A percentile compares a stretch with the other conserved stretches of the same genome.
These are phyloP conservation scores for Pseudomicrostroma phylloplanum DNA, from an alignment of 1,284 basidiomycete species.

Conservation along the genomic window DNA sequence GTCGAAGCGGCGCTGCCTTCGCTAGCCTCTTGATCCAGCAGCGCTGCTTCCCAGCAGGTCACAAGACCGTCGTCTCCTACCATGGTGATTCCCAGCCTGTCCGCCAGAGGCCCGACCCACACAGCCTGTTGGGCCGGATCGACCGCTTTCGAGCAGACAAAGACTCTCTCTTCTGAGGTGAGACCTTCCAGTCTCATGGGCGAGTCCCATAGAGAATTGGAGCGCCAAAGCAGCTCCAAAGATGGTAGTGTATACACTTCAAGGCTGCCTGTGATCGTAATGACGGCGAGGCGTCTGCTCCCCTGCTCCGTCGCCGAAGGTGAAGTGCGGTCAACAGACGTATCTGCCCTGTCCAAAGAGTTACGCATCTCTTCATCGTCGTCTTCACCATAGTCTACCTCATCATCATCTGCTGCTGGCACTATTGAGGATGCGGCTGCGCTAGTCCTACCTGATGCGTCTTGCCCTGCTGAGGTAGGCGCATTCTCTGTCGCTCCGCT, in stretches of 20 bases:
- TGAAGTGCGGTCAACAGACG: not conserved
- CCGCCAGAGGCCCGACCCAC: not conserved
- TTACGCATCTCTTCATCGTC: conserved; percentile 51
- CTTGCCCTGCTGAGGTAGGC: no score
- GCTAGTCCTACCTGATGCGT: not conserved
- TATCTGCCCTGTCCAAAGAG: not conserved
- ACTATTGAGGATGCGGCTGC: not conserved
- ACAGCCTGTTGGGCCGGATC: not conserved
- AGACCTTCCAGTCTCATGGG: not conserved
- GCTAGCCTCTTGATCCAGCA: not conserved
- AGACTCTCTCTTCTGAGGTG: not conserved
- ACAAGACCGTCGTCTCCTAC: not conserved
- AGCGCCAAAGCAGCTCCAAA: not conserved
- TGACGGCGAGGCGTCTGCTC: conserved; percentile 6
- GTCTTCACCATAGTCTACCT: conserved; percentile 40
- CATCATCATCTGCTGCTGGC: conserved; percentile 18
- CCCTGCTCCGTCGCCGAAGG: not conserved
- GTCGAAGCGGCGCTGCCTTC: not conserved
- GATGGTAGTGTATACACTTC: not conserved
- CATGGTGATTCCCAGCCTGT: not conserved
- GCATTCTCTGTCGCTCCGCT: not conserved
- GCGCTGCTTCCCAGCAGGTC: not conserved
- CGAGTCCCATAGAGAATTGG: not conserved
- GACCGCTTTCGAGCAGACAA: not conserved
- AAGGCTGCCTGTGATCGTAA: not conserved